Percentiles rank a stretch among this genome's conserved stretches.
Conservation (phyloP, 148 eudicot species). For the Rhododendron simsii region DNA sequence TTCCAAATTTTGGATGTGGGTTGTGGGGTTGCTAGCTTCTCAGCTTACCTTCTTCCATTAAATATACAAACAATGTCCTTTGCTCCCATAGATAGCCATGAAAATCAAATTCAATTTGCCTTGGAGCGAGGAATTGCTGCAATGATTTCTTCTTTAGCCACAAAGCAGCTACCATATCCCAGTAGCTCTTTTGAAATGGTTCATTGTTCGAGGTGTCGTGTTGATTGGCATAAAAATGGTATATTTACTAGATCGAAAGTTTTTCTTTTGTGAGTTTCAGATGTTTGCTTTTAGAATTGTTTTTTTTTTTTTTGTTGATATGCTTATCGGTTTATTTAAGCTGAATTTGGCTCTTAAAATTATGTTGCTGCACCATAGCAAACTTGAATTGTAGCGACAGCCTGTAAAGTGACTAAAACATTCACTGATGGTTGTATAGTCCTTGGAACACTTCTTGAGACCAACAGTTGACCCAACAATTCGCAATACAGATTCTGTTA, state of each 20-base stretch:
- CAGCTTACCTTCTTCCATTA: conserved; percentile 76
- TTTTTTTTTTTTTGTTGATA: background rate
- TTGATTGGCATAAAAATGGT: conserved; percentile 97
- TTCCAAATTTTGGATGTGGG: conserved; percentile 93
- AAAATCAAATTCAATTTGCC: conserved; percentile 97
- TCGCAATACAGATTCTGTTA: background rate
- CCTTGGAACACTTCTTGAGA: background rate
- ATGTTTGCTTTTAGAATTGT: background rate
- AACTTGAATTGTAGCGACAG: background rate
- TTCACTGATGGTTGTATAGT: background rate
- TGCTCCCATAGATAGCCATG: conserved; percentile 98
- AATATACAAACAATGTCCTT: conserved; percentile 89
- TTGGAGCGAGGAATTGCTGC: conserved; percentile 90
- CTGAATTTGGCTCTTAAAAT: background rate
- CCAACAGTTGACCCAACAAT: background rate
- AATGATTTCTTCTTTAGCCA: conserved; percentile 85
- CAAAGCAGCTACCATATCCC: conserved; percentile 96
- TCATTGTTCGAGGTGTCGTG: conserved; percentile 94
- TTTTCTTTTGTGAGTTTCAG: background rate
- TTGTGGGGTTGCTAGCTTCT: conserved; percentile 98
- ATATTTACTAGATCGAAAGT: conserved; percentile 10
- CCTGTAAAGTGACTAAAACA: background rate
- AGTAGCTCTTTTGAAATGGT: conserved; percentile 88
- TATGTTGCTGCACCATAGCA: background rate
- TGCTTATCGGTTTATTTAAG: background rate